Percentiles rank a stretch among this genome's conserved stretches.
These are phyloP conservation scores for Gleditsia sinensis DNA, from an alignment of 306 rosid species.

Conservation along the genomic window DNA sequence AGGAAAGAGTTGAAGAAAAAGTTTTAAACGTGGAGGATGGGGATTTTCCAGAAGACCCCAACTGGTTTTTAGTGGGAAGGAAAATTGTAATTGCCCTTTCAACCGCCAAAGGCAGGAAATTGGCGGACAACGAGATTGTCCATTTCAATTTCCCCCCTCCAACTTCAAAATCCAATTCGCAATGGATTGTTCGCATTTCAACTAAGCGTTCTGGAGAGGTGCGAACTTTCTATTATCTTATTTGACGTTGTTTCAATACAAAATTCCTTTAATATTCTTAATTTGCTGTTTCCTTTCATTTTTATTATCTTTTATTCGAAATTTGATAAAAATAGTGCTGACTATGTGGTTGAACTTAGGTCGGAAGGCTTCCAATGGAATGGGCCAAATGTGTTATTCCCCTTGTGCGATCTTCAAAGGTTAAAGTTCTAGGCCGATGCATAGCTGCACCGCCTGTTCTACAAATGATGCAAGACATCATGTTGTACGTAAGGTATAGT, in stretches of 20 bases:
- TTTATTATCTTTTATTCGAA: too few relatives aligned
- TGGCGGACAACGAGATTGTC: constrained; percentile 82
- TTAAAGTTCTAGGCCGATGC: constrained; percentile 66
- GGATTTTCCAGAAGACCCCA: constrained; percentile 60
- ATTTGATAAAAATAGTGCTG: too few relatives aligned
- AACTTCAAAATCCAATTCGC: constrained; percentile 35
- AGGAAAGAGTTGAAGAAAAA: constrained; percentile 17
- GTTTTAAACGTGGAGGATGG: constrained; percentile 62
- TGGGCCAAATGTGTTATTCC: constrained; percentile 76
- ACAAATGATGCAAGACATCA: constrained; percentile 72
- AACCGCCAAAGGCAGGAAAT: constrained; percentile 61
- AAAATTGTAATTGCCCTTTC: constrained; percentile 63
- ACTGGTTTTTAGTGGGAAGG: constrained; percentile 73
- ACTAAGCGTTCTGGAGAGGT: constrained; percentile 86
- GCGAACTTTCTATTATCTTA: too few relatives aligned
- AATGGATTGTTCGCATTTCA: constrained; percentile 74
- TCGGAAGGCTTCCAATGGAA: constrained; percentile 89
- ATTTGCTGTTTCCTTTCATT: too few relatives aligned
- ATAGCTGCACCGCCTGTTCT: constrained; percentile 61
- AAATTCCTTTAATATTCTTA: background rate
- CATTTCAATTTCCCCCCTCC: constrained; percentile 50
- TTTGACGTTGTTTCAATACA: background rate
- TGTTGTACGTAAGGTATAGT: constrained; percentile 63
- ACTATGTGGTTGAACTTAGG: constrained; percentile 54
- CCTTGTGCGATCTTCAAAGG: constrained; percentile 57